A percentile compares a stretch with the other conserved stretches of the same genome.
These are phyloP conservation scores for Solanum rostratum DNA, from an alignment of 257 asterid genomes.

Conservation along the genomic window DNA sequence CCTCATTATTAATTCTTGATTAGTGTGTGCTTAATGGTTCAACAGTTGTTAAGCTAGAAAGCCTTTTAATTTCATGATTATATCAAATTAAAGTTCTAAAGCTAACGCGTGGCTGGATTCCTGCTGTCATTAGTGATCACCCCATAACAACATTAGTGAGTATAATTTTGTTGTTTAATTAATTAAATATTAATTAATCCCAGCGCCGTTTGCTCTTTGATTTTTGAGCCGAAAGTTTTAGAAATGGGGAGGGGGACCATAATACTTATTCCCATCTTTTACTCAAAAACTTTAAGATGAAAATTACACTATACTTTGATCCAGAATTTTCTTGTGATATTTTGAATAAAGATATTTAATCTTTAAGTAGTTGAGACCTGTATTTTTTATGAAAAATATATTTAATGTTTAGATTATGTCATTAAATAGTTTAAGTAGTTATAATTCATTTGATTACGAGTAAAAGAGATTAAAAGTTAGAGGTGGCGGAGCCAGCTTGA, in stretches of 20 bases:
- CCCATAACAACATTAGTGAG: neutral
- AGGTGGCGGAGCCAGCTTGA: neutral
- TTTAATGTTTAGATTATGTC: neutral
- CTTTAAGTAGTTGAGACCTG: neutral
- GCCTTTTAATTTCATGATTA: neutral
- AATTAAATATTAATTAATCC: neutral
- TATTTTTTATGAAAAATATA: neutral
- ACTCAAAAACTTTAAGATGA: neutral
- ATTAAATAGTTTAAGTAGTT: neutral
- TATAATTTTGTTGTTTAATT: neutral
- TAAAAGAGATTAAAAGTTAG: neutral
- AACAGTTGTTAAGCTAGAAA: neutral
- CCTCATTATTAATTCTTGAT: neutral
- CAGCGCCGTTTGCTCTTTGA: neutral
- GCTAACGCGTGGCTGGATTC: slow-evolving; percentile 3
- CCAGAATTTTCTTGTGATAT: neutral
- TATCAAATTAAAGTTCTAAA: neutral
- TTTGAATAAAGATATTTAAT: neutral
- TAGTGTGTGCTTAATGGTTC: neutral
- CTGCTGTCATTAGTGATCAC: neutral
- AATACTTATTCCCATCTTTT: neutral
- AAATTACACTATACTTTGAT: neutral
- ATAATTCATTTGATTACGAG: neutral
- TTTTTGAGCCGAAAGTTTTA: neutral
- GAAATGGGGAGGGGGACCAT: neutral